Base-by-base conservation (phyloP, 164 flowering plant genomes). In the Hamamelis virginiana region DNA sequence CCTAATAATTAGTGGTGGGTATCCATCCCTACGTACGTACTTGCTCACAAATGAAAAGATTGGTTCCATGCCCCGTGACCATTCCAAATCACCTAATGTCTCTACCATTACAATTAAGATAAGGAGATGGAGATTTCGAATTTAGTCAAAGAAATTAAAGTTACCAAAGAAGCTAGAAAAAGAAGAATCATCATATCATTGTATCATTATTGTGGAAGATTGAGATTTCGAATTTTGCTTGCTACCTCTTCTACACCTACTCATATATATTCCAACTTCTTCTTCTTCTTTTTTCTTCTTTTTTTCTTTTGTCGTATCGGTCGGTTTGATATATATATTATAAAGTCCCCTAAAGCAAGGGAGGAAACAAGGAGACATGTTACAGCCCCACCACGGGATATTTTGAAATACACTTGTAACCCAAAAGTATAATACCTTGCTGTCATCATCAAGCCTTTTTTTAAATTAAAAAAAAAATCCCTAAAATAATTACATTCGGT, bases 61-160 rank as follows among this genome's bases (percentile, higher is more conserved):
- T 1, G 53, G 16, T 50, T 50, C 6, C 53, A 50, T 15, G 15
- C 53, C 53, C 11, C 48, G 9, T 1, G 15, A 12, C 25, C 26
- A 15, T 22, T n/a, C n/a, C n/a, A n/a, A n/a, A n/a, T n/a, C n/a
- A n/a, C n/a, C n/a, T n/a, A n/a, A n/a, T n/a, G n/a, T n/a, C n/a
- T n/a, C n/a, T n/a, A n/a, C n/a, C n/a, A n/a, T n/a, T n/a, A n/a
- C n/a, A n/a, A n/a, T n/a, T n/a, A n/a, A n/a, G n/a, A n/a, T n/a
- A n/a, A n/a, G n/a, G n/a, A n/a, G n/a, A n/a, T n/a, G n/a, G n/a
- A 61, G 47, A n/a, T n/a, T n/a, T n/a, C n/a, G n/a, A n/a, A 56
- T 10, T 23, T 66, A 66, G 80, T 74, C 76, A 77, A 66, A 59
- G 68, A 59, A 27, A 70, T 5, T 61, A 59, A 67, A 69, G 68